phyloP scores from a whole-genome alignment of 106 monocot species.

The Iris macrosiphon region DNA sequence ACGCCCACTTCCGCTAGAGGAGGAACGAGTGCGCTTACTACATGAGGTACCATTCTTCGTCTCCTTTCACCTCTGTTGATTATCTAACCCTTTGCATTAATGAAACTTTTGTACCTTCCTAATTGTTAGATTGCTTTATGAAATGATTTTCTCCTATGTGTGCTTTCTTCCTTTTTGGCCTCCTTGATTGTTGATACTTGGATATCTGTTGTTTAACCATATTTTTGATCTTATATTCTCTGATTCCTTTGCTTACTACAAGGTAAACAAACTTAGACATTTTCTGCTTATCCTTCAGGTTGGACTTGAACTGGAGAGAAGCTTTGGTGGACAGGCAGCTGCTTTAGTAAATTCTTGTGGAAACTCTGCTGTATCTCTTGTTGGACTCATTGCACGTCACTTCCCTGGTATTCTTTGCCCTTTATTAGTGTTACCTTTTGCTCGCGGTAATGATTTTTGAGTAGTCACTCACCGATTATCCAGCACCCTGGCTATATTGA shows the following conservation, averaged over 20 bases:
- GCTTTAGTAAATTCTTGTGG: slow-evolving; percentile 72
- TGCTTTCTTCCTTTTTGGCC: too few relatives aligned
- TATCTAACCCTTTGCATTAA: too few relatives aligned
- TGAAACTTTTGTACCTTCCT: too few relatives aligned
- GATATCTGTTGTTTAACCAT: too few relatives aligned
- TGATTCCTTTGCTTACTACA: too few relatives aligned
- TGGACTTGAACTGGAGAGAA: slow-evolving; percentile 79
- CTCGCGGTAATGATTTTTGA: background rate
- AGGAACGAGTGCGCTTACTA: slow-evolving; percentile 77
- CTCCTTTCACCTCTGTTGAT: background rate
- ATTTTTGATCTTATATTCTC: too few relatives aligned
- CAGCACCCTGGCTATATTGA: too few relatives aligned
- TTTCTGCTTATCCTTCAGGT: slow-evolving; percentile 53
- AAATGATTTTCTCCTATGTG: too few relatives aligned
- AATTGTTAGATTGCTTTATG: too few relatives aligned
- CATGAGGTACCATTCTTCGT: slow-evolving; percentile 98
- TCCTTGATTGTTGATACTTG: too few relatives aligned
- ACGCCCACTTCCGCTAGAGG: slow-evolving; percentile 78
- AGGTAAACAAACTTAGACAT: too few relatives aligned
- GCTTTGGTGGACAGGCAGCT: slow-evolving; percentile 78
- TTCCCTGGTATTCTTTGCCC: slow-evolving; percentile 69
- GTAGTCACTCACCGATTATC: background rate
- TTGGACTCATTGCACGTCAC: slow-evolving; percentile 62
- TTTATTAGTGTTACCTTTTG: background rate
- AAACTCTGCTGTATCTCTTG: slow-evolving; percentile 78